phyloP scores from a whole-genome alignment of 345 rosid genomes.

The Iberis pinnata region DNA sequence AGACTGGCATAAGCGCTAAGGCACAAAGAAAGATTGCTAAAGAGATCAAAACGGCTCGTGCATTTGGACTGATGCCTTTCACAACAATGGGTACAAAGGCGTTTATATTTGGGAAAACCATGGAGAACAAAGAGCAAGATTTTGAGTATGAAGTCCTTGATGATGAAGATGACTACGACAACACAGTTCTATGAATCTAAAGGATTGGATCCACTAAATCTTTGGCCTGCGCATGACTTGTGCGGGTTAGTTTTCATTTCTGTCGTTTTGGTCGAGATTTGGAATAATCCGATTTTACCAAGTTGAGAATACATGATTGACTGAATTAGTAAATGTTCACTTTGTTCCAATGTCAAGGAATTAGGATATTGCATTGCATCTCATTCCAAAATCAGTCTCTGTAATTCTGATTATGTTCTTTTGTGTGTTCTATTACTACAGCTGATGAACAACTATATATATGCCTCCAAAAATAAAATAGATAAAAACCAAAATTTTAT shows the following conservation, averaged over 20 bases:
- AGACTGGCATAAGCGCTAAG: conserved; percentile 90
- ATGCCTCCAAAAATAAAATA: background rate
- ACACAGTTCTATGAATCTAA: background rate
- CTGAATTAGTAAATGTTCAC: background rate
- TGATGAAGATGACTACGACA: conserved; percentile 23
- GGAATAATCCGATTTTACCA: conserved; percentile 1
- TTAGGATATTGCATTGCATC: conserved; percentile 17
- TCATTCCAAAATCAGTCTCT: no score
- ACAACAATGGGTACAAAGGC: conserved; percentile 89
- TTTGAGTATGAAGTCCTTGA: conserved; percentile 38
- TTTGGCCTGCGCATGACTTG: conserved; percentile 7
- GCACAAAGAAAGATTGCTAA: conserved; percentile 90
- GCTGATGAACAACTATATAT: conserved; percentile 12
- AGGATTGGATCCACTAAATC: background rate
- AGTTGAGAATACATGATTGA: conserved; percentile 4
- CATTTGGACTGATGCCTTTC: conserved; percentile 88
- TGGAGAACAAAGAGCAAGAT: conserved; percentile 58
- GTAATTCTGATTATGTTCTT: background rate
- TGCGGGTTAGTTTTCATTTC: conserved; percentile 19
- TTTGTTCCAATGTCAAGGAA: background rate
- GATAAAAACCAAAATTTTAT: conserved; percentile 9
- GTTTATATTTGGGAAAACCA: conserved; percentile 49
- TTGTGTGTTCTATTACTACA: conserved; percentile 17
- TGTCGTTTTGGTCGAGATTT: conserved; percentile 15
- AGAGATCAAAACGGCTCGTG: conserved; percentile 94